Percentiles rank a stretch among this genome's conserved stretches.
phyloP scores from a whole-genome alignment of 148 eudicot species.

The Cornus controversa region DNA sequence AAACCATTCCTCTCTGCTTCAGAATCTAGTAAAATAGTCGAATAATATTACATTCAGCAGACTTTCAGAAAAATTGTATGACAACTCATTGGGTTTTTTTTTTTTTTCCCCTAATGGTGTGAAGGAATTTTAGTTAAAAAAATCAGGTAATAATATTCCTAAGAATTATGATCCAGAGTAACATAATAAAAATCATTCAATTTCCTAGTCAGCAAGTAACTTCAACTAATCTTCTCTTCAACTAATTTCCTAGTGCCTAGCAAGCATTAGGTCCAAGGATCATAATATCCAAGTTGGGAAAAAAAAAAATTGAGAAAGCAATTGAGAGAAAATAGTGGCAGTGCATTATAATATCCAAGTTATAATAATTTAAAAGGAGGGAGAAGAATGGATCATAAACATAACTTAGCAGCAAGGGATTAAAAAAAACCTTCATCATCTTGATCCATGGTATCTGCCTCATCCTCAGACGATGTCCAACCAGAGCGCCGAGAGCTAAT shows the following conservation, averaged over 20 bases:
- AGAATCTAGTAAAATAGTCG: conserved; percentile 26
- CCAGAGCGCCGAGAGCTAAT: conserved; percentile 30
- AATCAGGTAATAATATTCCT: neutral
- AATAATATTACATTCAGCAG: neutral
- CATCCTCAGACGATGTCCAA: conserved; percentile 93
- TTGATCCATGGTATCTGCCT: conserved; percentile 70
- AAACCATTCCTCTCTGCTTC: conserved; percentile 42
- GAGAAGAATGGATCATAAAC: neutral
- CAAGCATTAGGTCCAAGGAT: too few species aligned
- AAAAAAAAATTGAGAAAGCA: neutral
- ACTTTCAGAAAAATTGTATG: neutral
- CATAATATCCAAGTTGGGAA: too few species aligned
- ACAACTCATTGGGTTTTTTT: neutral
- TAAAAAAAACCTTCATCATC: conserved; percentile 60
- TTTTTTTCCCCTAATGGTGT: neutral
- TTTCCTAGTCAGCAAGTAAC: neutral
- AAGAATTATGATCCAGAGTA: neutral
- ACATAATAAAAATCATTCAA: neutral
- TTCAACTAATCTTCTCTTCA: too few species aligned
- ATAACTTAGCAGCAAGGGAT: neutral
- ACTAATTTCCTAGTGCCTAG: too few species aligned
- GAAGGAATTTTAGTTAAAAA: neutral
- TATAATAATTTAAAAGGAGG: too few species aligned
- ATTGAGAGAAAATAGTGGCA: neutral
- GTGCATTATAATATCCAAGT: neutral